These are phyloP conservation scores for Malus fusca DNA, from an alignment of 306 rosid genomes.

Conservation along the genomic window DNA sequence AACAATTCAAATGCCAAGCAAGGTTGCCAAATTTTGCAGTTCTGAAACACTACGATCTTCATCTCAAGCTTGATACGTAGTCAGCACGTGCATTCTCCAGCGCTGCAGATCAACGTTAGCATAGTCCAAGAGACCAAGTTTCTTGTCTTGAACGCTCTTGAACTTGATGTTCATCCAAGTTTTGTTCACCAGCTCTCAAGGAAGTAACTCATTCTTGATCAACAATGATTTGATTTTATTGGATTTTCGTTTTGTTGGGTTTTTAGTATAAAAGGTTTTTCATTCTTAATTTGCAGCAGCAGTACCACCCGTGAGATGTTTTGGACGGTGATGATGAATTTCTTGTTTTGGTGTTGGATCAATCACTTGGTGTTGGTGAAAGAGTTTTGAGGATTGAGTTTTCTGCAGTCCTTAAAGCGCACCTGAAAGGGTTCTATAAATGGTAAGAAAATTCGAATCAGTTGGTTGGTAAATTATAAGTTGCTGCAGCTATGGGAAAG, in stretches of 20 bases:
- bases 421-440: constrained; percentile 48
- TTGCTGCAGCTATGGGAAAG: not conserved
- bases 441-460: constrained; percentile 20
- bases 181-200: constrained; percentile 30
- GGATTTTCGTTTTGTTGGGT: not conserved
- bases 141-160: constrained; percentile 48
- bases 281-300: constrained; percentile 17
- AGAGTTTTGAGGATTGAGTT: constrained; percentile 47
- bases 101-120: constrained; percentile 22
- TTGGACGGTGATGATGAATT: constrained; percentile 45
- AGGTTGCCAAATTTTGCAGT: constrained; percentile 45
- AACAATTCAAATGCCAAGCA: constrained; percentile 49
- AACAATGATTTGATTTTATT: not conserved
- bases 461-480: not conserved
- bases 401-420: constrained; percentile 49
- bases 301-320: constrained; percentile 34
- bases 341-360: constrained; percentile 46
- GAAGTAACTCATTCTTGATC: constrained; percentile 22
- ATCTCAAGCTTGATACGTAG: constrained; percentile 45
- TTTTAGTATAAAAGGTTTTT: not conserved
- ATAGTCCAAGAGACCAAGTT: constrained; percentile 30
- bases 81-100: constrained; percentile 38
- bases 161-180: constrained; percentile 36
- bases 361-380: constrained; percentile 41
- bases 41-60: constrained; percentile 46